Conservation (phyloP, 495 filamentous ascomycete species). For the Pseudevernia furfuracea region DNA sequence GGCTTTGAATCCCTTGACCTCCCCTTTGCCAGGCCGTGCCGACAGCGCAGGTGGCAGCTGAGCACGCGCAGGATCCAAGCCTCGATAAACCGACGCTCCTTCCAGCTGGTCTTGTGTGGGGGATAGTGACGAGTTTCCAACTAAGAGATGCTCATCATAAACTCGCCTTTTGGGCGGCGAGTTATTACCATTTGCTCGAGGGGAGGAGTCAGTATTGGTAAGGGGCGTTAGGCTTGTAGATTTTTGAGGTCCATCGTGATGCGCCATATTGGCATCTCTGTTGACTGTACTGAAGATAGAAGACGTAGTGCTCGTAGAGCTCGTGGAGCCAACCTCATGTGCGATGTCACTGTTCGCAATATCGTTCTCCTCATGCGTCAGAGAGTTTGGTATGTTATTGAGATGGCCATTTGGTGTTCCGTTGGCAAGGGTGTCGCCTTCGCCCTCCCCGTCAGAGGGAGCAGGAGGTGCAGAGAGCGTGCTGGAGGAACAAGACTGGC, state of each 20-base stretch:
- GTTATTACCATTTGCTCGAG: slow-evolving; percentile 49
- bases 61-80: slow-evolving; percentile 7
- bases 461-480: slow-evolving; percentile 12
- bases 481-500: slow-evolving; percentile 23
- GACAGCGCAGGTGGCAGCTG: slow-evolving; percentile 45
- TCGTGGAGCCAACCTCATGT: slow-evolving; percentile 57
- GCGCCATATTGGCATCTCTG: slow-evolving; percentile 35
- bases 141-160: slow-evolving; percentile 21
- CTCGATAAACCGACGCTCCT: slow-evolving; percentile 12
- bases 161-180: slow-evolving; percentile 39
- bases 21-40: slow-evolving; percentile 52
- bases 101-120: slow-evolving; percentile 15
- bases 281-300: slow-evolving; percentile 49
- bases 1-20: slow-evolving; percentile 59
- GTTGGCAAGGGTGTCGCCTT: slow-evolving; percentile 2
- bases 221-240: slow-evolving; percentile 64
- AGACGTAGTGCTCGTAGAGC: slow-evolving; percentile 56
- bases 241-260: slow-evolving; percentile 41
- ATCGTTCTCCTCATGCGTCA: slow-evolving; percentile 48
- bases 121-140: slow-evolving; percentile 10
- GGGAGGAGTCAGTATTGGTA: slow-evolving; percentile 70
- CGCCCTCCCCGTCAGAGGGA: slow-evolving; percentile 9
- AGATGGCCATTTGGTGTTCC: slow-evolving; percentile 11
- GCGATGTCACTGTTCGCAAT: slow-evolving; percentile 53
- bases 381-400: slow-evolving; percentile 16